Percentiles rank a stretch among this genome's conserved stretches.
Conservation (phyloP, 495 filamentous ascomycete species). For the Annulohypoxylon bovei region DNA sequence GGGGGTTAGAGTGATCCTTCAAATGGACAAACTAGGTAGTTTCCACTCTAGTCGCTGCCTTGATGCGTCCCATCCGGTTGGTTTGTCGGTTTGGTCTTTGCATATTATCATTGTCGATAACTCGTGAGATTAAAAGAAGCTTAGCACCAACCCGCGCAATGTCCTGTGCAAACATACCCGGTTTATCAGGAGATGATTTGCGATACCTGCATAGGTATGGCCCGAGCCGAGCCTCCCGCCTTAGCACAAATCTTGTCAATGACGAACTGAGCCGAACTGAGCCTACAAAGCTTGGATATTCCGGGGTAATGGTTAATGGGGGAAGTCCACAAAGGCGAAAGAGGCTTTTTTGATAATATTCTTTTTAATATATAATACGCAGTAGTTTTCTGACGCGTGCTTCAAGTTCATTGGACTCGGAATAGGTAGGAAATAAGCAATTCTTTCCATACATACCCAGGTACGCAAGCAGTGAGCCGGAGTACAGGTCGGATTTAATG, state of each 20-base stretch:
- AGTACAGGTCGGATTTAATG: conserved; percentile 1
- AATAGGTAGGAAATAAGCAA: neutral
- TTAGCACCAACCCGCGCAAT: neutral
- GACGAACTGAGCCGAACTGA: neutral
- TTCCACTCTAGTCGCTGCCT: no score
- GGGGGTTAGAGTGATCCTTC: no score
- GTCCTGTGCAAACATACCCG: neutral
- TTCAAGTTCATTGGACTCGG: no score
- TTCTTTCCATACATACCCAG: neutral
- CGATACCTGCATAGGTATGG: neutral
- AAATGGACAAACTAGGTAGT: no score
- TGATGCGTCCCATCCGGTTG: no score
- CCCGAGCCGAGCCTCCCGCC: conserved; percentile 1
- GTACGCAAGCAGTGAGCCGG: neutral
- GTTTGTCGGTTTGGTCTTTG: no score
- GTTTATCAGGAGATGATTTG: neutral
- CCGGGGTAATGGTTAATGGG: neutral
- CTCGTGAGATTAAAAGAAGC: no score
- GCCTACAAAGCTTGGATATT: neutral
- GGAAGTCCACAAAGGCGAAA: neutral
- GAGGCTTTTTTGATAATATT: neutral
- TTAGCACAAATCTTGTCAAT: neutral
- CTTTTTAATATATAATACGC: no score
- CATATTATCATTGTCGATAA: no score
- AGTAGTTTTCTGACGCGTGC: no score